Base-by-base conservation (phyloP, 768 basidiomycete species). In the Xerocomus brunneocitrinus region DNA sequence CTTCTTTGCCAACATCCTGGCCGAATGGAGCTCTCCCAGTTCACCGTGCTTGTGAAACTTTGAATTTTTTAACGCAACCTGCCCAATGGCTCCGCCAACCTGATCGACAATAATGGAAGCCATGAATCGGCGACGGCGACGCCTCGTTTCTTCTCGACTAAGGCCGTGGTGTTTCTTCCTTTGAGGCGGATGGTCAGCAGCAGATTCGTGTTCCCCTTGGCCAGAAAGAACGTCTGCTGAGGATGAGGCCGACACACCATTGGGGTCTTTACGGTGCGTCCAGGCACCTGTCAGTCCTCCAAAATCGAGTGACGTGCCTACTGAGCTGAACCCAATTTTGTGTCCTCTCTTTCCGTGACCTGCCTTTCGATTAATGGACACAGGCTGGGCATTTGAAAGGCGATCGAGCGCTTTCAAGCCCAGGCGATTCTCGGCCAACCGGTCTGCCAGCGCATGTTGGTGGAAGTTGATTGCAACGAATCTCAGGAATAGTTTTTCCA, bases 401-500 rank as follows among this genome's bases (percentile, higher is more conserved):
- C 76, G 76, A 65, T 89, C 87, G 22, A 91, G 74, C 2, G 84
- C 86, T 60, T 78, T 82, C 30, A 91, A 72, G 8, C 83, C 89
- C 35, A 85, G 70, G 31, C 77, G 77, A 59, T 90, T 91, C 67
- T 88, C 87, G 8, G 74, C 72, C 14, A 90, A 70, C 35, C 88
- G 83, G 50, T 90, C 88, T 9, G 85, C 82, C 22, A 90, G 78
- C 2, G 88, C 87, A 51, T 80, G 85, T 57, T 82, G 77, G 65
- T 91, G 88, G 65, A 91, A 91, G 58, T 82, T 87, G 70, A 89
- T 89, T 28, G 89, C 88, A 42, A 90, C 81, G 55, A 84, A 83
- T 60, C 83, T 86, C 31, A 91, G 67, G 66, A 86, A 82, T 35
- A 87, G 66, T 65, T 81, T 82, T 63, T 82, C 80, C 28, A 66